Evolutionary conservation across 129 eudicot genomes (phyloP).

Genomic region (sunflower (Helianthus annuus)): HanXRQr2.0-SUNRISE NC_035449.2:187535881-187536380

Average conservation of each 20-base stretch:
- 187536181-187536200: slow-evolving; percentile 77
- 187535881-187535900: too few relatives aligned
- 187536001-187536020: too few relatives aligned
- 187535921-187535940: too few relatives aligned
- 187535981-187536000: too few relatives aligned
- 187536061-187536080: slow-evolving; percentile 59
- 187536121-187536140: slow-evolving; percentile 78
- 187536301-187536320: slow-evolving; percentile 50
- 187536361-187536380: slow-evolving; percentile 83
- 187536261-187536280: slow-evolving; percentile 75
- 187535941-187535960: too few relatives aligned
- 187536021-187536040: neutral
- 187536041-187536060: neutral
- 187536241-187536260: slow-evolving; percentile 85
- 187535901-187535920: too few relatives aligned
- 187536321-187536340: slow-evolving; percentile 52
- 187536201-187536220: slow-evolving; percentile 63
- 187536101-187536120: slow-evolving; percentile 53
- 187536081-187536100: slow-evolving; percentile 71
- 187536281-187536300: slow-evolving; percentile 30
- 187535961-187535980: too few relatives aligned
- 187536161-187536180: slow-evolving; percentile 81
- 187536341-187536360: slow-evolving; percentile 88
- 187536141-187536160: slow-evolving; percentile 79
- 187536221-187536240: slow-evolving; percentile 54